Base-by-base conservation (phyloP, 1,284 basidiomycete species). In the Farysia itapuensis region DNA sequence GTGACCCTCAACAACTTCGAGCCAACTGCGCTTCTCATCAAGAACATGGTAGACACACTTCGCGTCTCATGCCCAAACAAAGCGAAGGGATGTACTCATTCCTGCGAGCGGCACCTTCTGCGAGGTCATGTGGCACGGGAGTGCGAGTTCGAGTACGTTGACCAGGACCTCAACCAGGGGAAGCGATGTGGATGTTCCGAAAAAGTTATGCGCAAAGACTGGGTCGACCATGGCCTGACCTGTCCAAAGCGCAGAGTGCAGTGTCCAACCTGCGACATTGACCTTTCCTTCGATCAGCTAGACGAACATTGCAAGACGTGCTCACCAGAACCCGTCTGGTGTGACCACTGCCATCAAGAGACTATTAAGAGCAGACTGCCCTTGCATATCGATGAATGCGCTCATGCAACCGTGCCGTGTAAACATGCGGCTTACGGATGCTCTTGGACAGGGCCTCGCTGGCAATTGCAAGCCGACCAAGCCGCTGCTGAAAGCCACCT, bases 41-140 rank as follows among this genome's bases (percentile, higher is more conserved):
- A 58, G 21, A 64, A 67, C 38, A 68, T 70, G 56, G 67, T 70
- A 32, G 67, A 70, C 26, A 56, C 61, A 4, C 57, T 70, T 3
- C 42, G 30, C 11, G 67, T 70, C 12, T 43, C 48, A 22, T 70
- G 67, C 23, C 60, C 67, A 2, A 52, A 65, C 43, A 46, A 43
- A 14, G 18, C 7, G 14, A 67, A 61, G 19, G 67, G 67, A 2
- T 70, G 67, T 36, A 30, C 41, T 7, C 35, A 64, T 37, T 35
- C 47, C 16, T 60, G 59, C 41, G 64, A 70, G 21, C 35, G 67
- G 4, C 45, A 51, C 19, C 40, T 67, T n/a, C 43, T 70, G 4
- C 33, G 38, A 3, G 28, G 31, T 1, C 67, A 70, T 30, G 43
- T 64, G 0, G 33, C 43, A 0, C 34, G 43, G 12, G 52, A 65